Conservation (phyloP, 2,329 filamentous ascomycete species). For the Epichloe coenophiala region DNA sequence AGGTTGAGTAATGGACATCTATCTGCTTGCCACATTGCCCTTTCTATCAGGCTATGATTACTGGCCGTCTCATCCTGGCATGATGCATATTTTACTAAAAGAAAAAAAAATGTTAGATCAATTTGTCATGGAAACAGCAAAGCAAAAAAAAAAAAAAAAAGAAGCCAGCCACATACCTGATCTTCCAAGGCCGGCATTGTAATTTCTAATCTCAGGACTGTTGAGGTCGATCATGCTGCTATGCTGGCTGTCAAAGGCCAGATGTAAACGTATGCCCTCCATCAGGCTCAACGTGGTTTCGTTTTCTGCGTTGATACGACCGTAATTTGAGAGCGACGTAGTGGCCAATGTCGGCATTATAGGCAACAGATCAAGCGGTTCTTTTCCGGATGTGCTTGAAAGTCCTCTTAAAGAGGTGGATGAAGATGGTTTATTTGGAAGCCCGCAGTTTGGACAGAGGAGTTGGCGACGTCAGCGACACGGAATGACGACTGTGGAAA, state of each 20-base stretch:
- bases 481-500: not conserved
- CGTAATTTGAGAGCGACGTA: slow-evolving; percentile 16
- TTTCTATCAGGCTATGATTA: not conserved
- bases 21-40: not conserved
- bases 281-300: slow-evolving; percentile 20
- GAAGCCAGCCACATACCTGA: not conserved
- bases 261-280: slow-evolving; percentile 14
- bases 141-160: not conserved
- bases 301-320: slow-evolving; percentile 22
- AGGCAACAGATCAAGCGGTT: slow-evolving; percentile 4
- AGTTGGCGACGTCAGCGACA: not conserved
- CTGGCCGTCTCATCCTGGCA: not conserved
- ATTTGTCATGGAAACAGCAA: not conserved
- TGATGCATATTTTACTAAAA: not conserved
- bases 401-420: not conserved
- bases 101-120: not conserved
- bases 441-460: not conserved
- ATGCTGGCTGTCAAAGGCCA: slow-evolving; percentile 2
- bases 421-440: not conserved
- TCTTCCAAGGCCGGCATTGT: not conserved
- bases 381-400: not conserved
- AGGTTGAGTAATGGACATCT: slow-evolving; percentile 35
- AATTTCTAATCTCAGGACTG: not conserved
- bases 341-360: slow-evolving; percentile 8
- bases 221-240: not conserved